Percentiles rank a stretch among this genome's conserved stretches.
These are phyloP conservation scores for Alternaria novae-zelandiae DNA, from an alignment of 2,329 filamentous ascomycete species.

Conservation along the genomic window DNA sequence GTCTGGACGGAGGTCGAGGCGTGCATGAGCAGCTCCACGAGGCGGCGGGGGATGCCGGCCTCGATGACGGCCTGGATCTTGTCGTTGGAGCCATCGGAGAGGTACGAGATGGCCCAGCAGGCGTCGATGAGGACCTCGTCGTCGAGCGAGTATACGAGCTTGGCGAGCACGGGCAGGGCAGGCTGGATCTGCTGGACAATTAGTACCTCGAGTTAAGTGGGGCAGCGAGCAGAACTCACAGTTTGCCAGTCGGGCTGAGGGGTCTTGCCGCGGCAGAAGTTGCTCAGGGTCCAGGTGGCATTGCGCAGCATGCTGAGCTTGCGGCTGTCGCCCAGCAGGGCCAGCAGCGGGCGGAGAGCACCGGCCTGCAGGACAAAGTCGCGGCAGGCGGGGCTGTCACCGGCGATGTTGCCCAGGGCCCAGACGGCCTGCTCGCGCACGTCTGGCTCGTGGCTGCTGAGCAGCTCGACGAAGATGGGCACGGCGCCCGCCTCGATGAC, in stretches of 20 bases:
- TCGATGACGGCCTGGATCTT: constrained; percentile 99
- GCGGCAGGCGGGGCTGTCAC: constrained; percentile 95
- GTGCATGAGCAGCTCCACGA: constrained; percentile 97
- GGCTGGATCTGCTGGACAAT: constrained; percentile 75
- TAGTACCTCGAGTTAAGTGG: background rate
- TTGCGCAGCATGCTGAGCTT: constrained; percentile 99
- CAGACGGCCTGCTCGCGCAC: constrained; percentile 98
- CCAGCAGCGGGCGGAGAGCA: constrained; percentile 87
- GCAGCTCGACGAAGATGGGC: constrained; percentile 95
- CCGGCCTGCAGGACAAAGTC: constrained; percentile 94
- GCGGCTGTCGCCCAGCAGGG: constrained; percentile 91
- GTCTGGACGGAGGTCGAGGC: constrained; percentile 98
- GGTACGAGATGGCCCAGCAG: constrained; percentile 99
- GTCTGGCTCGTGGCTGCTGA: constrained; percentile 95
- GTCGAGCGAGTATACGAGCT: constrained; percentile 97
- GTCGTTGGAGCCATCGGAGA: constrained; percentile 97
- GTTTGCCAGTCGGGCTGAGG: constrained; percentile 98
- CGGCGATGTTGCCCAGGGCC: constrained; percentile 98
- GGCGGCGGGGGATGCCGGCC: constrained; percentile 91
- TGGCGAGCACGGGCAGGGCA: constrained; percentile 91
- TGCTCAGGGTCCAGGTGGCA: constrained; percentile 98
- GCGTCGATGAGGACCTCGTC: constrained; percentile 98
- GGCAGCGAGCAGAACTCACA: constrained; percentile 61
- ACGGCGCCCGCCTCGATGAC: constrained; percentile 98
- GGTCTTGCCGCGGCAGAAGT: constrained; percentile 99